Percentiles rank a stretch among this genome's conserved stretches.
phyloP scores from a whole-genome alignment of 257 asterid species.

The Avicennia marina region DNA sequence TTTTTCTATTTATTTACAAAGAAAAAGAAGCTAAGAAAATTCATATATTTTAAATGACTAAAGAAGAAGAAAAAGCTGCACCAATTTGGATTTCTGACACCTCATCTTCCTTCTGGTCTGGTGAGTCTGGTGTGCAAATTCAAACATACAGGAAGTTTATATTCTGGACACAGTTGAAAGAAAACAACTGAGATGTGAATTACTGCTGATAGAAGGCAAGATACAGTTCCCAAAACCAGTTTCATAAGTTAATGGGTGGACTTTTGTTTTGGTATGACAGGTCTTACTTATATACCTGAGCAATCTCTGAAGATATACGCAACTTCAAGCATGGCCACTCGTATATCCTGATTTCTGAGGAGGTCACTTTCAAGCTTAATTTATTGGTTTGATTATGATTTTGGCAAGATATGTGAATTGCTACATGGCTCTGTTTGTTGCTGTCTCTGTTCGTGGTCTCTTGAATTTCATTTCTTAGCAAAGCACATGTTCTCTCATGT shows the following conservation, averaged over 20 bases:
- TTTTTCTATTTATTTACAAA: too few species aligned
- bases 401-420: conserved; percentile 12
- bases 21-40: too few species aligned
- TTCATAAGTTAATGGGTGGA: conserved; percentile 15
- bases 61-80: too few species aligned
- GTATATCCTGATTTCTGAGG: conserved; percentile 50
- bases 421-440: conserved; percentile 11
- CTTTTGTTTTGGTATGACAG: conserved; percentile 35
- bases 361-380: conserved; percentile 3
- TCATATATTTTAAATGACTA: too few species aligned
- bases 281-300: conserved; percentile 77
- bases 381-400: conserved; percentile 8
- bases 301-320: conserved; percentile 87
- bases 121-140: too few species aligned
- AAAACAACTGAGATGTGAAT: too few species aligned
- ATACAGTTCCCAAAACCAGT: neutral
- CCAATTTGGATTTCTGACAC: too few species aligned
- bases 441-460: too few species aligned
- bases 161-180: too few species aligned
- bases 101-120: too few species aligned
- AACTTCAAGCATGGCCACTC: conserved; percentile 81
- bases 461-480: neutral
- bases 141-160: too few species aligned
- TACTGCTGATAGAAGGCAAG: too few species aligned
- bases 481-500: neutral